Base-by-base conservation (phyloP, 805 yeast genomes). In the Wickerhamiella nectarea region DNA sequence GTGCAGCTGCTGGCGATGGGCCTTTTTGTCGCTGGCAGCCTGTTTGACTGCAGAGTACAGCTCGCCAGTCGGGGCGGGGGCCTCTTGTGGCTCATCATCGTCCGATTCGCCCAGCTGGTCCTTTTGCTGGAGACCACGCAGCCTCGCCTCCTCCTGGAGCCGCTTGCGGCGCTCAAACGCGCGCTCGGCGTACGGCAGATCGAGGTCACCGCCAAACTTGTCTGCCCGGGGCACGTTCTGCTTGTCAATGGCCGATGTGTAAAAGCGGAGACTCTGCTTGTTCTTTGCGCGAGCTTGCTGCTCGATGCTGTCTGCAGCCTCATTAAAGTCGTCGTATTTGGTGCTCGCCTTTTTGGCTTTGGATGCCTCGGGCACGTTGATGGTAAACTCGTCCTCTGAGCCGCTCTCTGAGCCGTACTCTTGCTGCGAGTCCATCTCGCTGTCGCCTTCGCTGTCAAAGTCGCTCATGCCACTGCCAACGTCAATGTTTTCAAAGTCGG, bases 171-270 rank as follows among this genome's bases (percentile, higher is more conserved):
- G 76, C 65, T 89, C 96, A 55, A 74, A 87, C 36, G 83, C 69
- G 54, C 96, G 74, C 63, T 89, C 97, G 53, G 75, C 77, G 62
- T 91, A 89, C 14, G 97, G 96, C 47, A 89, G 65, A 63, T 89
- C 98, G 49, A 73, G 72, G 61, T 89, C 98, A 54, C 97, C 98
- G 36, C 75, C 69, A 34, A 37, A 47, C 22, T 46, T 28, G 17
- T 44, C 50, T 6, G 38, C 42, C 36, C 36, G 36, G 18, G 41
- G 21, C 6, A 39, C 45, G 5, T 48, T 41, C 42, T 78, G 79
- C 64, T 87, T 94, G 60, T 86, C 95, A 61, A 91, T 87, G 63
- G 89, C 87, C 46, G 97, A 83, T 1, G 98, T 91, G 70, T 91
- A 91, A 76, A 91, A 91, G 48, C 97, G 78, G 55, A 91, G 73